Base-by-base conservation (phyloP, 2,329 filamentous ascomycete genomes). In the Beauveria pseudobassiana region DNA sequence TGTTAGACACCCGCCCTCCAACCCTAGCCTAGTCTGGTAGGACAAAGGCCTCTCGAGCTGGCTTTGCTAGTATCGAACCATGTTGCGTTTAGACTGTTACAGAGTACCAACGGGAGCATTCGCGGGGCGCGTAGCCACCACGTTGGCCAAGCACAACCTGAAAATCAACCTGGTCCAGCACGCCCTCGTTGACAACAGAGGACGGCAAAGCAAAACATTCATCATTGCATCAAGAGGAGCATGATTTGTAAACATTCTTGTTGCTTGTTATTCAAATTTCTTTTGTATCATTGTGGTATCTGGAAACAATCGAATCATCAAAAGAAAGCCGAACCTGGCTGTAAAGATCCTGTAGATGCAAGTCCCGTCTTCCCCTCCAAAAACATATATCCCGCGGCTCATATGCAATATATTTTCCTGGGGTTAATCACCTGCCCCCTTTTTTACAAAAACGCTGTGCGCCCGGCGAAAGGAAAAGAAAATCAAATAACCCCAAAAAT, bases 261-360 rank as follows among this genome's bases (percentile, higher is more conserved):
- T 16, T 55, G 42, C 30, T 26, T 38, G 26, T 57, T 54, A 42
- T 59, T 59, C 22, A 59, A 52, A 26, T 16, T 45, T 58, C 42
- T 53, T 50, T 46, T 49, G 24, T 26, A 56, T 56, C 46, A 40
- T 55, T 30, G 26, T 60, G 57, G 57, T 60, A 53, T 60, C 57
- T 60, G 57, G 46, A 46, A 59, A 38, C 43, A 46, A 45, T 40
- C n/a, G 24, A 60, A 53, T 60, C 57, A 45, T 60, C 26, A 53
- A 60, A 26, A 46, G 30, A n/a, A 10, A 52, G 48, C 57, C 49
- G 14, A 46, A 60, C 24, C 49, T 53, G 40, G 49, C 46, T 52
- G 34, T 10, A 12, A 57, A 56, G 52, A 18, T 62, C 34, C 57
- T 43, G 26, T 53, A 46, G 57, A 59, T 60, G 57, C 57, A 45